Evolutionary conservation across 345 rosid species (phyloP), one percentile per base, ranked within the genome.

Genomic region (Zanthoxylum bungeanum): DNA sequence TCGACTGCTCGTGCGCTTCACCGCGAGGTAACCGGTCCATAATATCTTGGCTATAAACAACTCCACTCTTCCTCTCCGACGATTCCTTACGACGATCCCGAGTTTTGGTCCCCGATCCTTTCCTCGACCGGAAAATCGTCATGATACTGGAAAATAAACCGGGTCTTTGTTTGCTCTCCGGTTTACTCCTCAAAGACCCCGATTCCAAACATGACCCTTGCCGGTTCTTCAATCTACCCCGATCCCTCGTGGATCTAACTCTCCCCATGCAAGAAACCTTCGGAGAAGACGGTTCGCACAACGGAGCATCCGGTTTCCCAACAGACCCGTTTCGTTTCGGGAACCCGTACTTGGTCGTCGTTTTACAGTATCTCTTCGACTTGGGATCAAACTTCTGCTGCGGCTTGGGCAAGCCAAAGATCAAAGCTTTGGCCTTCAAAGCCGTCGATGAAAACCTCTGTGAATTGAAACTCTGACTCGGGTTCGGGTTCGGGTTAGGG

Each of bases 251-350:
- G 55, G 99, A 92, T 80, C 91, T 83, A 63, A 95, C 99, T 72
- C 92, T 79, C 16, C 99, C 99, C 72, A 89, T 95, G 47, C 98
- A 95, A 19, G 98, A 90, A 14, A 95, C 98, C 77, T 84, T 90
- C 7, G 98, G 99, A 21, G 99, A 95, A 19, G 96, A 83, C 28
- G 98, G 97, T 42, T 91, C 97, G 31, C 64, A 60, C 46, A 78
- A 7, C 0, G 89, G 70, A 24, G 76, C 58, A 67, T 79, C 87
- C 16, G 84, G 68, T 78, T 83, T 87, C 11, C 66, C 58, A 16
- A 47, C 46, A 31, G 88, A 84, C 60, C 87, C 79, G 60, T 74
- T 64, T 51, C 85, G 76, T 84, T 79, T 86, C 39, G 89, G 81
- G 46, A 92, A 85, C 46, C 85, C 78, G 17, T 81, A 77, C 37